Conservation (phyloP, 2,329 filamentous ascomycete genomes). For the Aureobasidium namibiae region DNA sequence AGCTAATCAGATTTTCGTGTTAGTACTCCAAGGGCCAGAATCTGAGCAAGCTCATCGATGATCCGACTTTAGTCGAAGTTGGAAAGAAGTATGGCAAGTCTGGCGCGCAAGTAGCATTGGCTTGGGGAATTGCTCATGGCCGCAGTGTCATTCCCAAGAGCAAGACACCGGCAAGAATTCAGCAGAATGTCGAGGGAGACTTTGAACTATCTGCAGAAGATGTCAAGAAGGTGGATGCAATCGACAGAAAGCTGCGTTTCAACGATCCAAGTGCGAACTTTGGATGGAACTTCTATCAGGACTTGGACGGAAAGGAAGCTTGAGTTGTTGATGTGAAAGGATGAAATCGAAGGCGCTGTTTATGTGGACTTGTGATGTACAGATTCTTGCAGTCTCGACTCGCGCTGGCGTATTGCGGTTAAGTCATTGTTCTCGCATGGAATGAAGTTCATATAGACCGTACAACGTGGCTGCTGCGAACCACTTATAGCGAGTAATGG, state of each 20-base stretch:
- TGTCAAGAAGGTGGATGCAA: slow-evolving; percentile 44
- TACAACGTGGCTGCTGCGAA: slow-evolving; percentile 9
- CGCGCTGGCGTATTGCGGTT: neutral
- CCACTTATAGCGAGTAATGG: neutral
- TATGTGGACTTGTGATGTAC: neutral
- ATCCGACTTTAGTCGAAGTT: slow-evolving; percentile 41
- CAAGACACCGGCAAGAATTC: slow-evolving; percentile 32
- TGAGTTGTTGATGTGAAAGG: neutral
- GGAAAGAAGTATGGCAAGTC: slow-evolving; percentile 46
- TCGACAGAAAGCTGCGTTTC: slow-evolving; percentile 56
- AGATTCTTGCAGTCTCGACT: neutral
- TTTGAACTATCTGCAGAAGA: slow-evolving; percentile 53
- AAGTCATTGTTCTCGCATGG: neutral
- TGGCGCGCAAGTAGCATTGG: slow-evolving; percentile 44
- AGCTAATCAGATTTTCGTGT: neutral
- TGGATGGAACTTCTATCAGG: slow-evolving; percentile 50
- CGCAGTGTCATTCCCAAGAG: slow-evolving; percentile 47
- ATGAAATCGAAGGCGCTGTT: neutral
- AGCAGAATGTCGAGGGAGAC: slow-evolving; percentile 34
- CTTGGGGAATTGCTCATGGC: slow-evolving; percentile 46
- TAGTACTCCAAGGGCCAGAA: slow-evolving; percentile 35
- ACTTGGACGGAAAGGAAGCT: slow-evolving; percentile 48
- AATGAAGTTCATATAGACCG: neutral
- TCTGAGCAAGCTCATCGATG: slow-evolving; percentile 44
- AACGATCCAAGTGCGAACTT: slow-evolving; percentile 52